Evolutionary conservation across 2,329 filamentous ascomycete genomes (phyloP), one percentile per base, ranked within the genome.

Genomic region (Colletotrichum destructivum): DNA sequence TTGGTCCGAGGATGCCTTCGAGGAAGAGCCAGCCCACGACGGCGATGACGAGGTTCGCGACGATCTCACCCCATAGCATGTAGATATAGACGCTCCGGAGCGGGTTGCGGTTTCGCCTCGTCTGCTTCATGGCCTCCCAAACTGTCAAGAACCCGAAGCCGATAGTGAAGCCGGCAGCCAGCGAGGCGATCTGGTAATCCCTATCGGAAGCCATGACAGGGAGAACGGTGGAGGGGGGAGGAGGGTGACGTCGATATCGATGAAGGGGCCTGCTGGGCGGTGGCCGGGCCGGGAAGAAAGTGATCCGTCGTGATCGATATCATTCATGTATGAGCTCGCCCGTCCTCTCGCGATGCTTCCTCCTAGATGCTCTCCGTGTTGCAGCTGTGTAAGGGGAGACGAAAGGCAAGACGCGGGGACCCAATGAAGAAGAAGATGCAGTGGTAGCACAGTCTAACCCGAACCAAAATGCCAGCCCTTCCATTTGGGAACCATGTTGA

Each of bases 11-110:
- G 6, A 80, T 71, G 0, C 78, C 81, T 51, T 81, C 75, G 0
- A 86, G 71, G 63, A 82, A 82, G 1, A 86, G 74, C 78, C 81
- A 86, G 4, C 78, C 82, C 2, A 84, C 70, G 12, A 85, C 75
- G 7, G 78, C 78, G 61, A 85, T 83, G 11, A 75, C 73, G 0
- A 83, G 31, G 62, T 83, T 85, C 13, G 82, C 82, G 1, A 78
- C 4, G 5, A 85, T 81, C 64, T 87, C 84, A 18, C 81, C 77
- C 84, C 85, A 87, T 9, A 87, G 77, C 84, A 86, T 84, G 74
- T 82, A 81, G 18, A 85, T 79, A 70, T 86, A 86, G 4, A 77
- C 71, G 55, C 79, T 82, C 31, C 81, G 77, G 0, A 79, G 52
- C 0, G 79, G 79, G 23, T 77, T 81, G 0, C 79, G 76, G 35